phyloP scores from a whole-genome alignment of 2,329 filamentous ascomycete genomes.

The Colletotrichum nymphaeae region DNA sequence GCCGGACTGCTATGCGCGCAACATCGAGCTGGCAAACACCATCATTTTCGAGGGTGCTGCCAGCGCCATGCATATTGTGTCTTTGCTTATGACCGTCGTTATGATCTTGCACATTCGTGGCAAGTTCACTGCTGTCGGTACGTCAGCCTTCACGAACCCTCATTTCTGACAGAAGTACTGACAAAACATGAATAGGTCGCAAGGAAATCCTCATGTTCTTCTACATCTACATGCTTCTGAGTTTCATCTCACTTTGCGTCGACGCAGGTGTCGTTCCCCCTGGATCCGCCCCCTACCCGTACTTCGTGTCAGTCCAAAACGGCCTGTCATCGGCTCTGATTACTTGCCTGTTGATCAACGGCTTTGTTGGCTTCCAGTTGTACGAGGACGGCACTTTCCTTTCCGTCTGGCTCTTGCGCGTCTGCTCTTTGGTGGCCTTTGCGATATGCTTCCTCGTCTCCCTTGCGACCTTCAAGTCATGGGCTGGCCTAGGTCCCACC shows the following conservation, averaged over 20 bases:
- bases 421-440: slow-evolving; percentile 84
- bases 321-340: slow-evolving; percentile 88
- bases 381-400: slow-evolving; percentile 97
- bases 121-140: slow-evolving; percentile 98
- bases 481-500: slow-evolving; percentile 85
- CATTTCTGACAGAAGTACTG: neutral
- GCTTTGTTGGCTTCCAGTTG: slow-evolving; percentile 97
- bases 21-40: slow-evolving; percentile 96
- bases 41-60: slow-evolving; percentile 97
- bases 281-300: slow-evolving; percentile 83
- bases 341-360: slow-evolving; percentile 93
- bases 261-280: slow-evolving; percentile 94
- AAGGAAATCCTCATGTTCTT: slow-evolving; percentile 89
- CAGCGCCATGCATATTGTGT: slow-evolving; percentile 91
- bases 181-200: slow-evolving; percentile 56
- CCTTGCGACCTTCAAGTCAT: slow-evolving; percentile 91
- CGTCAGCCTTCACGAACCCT: slow-evolving; percentile 44
- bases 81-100: slow-evolving; percentile 91
- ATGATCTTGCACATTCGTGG: slow-evolving; percentile 98
- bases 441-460: slow-evolving; percentile 87
- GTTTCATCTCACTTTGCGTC: slow-evolving; percentile 87
- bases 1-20: slow-evolving; percentile 90
- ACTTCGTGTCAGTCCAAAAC: slow-evolving; percentile 89
- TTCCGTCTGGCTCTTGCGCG: slow-evolving; percentile 91
- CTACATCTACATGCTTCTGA: slow-evolving; percentile 94